A percentile compares a stretch with the other conserved stretches of the same genome.
These are phyloP conservation scores for Brachypodium distachyon DNA, from an alignment of 202 grass and related monocot genomes.

Conservation along the genomic window DNA sequence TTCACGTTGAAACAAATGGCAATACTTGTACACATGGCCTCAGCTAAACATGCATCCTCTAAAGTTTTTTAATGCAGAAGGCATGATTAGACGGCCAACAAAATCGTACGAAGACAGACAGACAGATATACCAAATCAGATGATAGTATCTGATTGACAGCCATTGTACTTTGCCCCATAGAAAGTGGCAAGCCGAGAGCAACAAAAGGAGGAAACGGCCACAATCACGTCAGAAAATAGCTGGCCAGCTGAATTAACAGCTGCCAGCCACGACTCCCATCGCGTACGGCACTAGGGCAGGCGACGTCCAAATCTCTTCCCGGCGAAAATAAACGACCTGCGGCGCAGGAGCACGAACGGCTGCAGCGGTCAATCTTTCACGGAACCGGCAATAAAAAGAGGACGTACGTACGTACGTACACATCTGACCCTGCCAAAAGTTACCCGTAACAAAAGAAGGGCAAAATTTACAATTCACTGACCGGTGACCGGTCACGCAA, in stretches of 20 bases:
- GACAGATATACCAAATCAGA: not conserved
- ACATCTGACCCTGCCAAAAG: not conserved
- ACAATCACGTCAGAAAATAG: not conserved
- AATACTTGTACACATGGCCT: not conserved
- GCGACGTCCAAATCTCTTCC: too few species aligned
- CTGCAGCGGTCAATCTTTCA: not conserved
- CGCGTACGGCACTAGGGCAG: not conserved
- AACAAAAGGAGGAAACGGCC: not conserved
- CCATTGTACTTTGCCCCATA: not conserved
- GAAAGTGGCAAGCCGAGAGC: not conserved
- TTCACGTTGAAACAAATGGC: not conserved
- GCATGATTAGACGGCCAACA: not conserved
- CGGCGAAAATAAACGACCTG: not conserved
- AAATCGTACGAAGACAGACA: not conserved
- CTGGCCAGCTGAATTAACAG: constrained; percentile 5
- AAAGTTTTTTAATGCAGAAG: too few species aligned
- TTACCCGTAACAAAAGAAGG: too few species aligned
- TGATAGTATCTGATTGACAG: not conserved
- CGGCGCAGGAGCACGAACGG: not conserved
- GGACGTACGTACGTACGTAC: too few species aligned
- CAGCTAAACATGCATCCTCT: not conserved
- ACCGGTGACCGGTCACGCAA: not conserved
- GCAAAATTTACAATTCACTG: too few species aligned
- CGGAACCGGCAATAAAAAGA: not conserved
- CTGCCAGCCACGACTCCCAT: not conserved